These are phyloP conservation scores for Metarhizium humberi DNA, from an alignment of 2,329 filamentous ascomycete genomes.

Conservation along the genomic window DNA sequence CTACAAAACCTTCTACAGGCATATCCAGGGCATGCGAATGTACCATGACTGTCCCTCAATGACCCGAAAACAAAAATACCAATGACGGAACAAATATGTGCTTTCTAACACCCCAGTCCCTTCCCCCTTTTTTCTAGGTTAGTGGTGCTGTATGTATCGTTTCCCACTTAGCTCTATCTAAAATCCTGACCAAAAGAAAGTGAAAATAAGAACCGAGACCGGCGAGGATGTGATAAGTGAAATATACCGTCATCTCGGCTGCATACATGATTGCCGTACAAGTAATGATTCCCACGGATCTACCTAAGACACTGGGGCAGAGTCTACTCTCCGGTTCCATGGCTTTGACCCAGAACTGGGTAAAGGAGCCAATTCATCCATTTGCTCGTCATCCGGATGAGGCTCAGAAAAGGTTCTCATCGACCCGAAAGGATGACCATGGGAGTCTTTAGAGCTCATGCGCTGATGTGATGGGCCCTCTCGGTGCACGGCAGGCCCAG, in stretches of 20 bases:
- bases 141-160: not conserved
- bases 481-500: constrained; percentile 31
- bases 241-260: not conserved
- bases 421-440: constrained; percentile 6
- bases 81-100: not conserved
- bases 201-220: not conserved
- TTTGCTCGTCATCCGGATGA: constrained; percentile 12
- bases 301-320: constrained; percentile 14
- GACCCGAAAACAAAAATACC: not conserved
- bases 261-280: not conserved
- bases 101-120: not conserved
- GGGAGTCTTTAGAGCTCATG: constrained; percentile 16
- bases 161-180: not conserved
- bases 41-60: not conserved
- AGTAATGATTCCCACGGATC: constrained; percentile 7
- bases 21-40: not conserved
- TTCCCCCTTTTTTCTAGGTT: not conserved
- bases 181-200: not conserved
- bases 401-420: constrained; percentile 16
- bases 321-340: constrained; percentile 18
- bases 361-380: constrained; percentile 16
- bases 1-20: not conserved
- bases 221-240: not conserved
- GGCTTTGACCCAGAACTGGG: constrained; percentile 14
- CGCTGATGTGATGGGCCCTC: constrained; percentile 16